phyloP scores from a whole-genome alignment of 257 asterid genomes.

The Petrea volubilis region DNA sequence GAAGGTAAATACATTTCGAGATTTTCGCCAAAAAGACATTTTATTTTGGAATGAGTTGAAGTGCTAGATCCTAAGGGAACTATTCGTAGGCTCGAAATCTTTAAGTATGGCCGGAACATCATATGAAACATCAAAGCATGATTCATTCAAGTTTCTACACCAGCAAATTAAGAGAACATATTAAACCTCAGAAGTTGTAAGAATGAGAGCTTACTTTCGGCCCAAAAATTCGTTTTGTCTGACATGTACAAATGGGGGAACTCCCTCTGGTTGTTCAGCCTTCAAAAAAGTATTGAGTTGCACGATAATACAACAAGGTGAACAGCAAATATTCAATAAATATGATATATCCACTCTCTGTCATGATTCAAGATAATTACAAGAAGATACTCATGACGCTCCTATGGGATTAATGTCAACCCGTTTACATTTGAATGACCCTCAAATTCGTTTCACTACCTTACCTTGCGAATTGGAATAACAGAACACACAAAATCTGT shows the following conservation, averaged over 20 bases:
- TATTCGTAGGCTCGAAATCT: neutral
- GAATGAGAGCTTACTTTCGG: slow-evolving; percentile 52
- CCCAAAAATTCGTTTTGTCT: slow-evolving; percentile 59
- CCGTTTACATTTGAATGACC: too few relatives aligned
- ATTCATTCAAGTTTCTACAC: neutral
- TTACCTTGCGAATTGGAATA: too few relatives aligned
- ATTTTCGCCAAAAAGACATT: slow-evolving; percentile 3
- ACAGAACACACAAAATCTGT: too few relatives aligned
- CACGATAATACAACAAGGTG: slow-evolving; percentile 12
- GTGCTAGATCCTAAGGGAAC: neutral
- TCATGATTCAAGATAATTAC: neutral
- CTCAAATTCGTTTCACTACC: too few relatives aligned
- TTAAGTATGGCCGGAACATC: neutral
- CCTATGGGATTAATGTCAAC: too few relatives aligned
- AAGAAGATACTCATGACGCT: neutral
- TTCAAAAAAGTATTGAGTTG: slow-evolving; percentile 35
- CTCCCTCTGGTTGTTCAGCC: slow-evolving; percentile 58
- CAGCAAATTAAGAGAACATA: neutral
- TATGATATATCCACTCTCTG: neutral
- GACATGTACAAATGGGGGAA: slow-evolving; percentile 52
- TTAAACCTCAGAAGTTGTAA: neutral
- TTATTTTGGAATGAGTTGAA: neutral
- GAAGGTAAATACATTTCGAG: neutral
- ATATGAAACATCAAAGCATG: neutral
- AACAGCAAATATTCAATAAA: slow-evolving; percentile 13